A percentile compares a stretch with the other conserved stretches of the same genome.
Conservation (phyloP, 2,329 filamentous ascomycete genomes). For the Sarocladium brachiariae region DNA sequence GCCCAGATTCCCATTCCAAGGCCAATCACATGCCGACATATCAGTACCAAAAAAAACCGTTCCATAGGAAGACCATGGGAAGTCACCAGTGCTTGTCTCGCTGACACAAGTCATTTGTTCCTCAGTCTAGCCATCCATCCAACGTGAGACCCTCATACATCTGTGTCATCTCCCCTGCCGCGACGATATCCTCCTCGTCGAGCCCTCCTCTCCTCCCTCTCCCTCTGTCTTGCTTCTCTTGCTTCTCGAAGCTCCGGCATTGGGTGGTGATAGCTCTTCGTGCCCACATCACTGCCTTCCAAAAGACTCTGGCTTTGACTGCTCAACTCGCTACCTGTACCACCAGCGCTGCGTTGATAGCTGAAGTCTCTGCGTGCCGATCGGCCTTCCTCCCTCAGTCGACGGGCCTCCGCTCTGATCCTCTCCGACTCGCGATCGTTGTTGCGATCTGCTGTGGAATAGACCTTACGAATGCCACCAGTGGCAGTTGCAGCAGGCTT, state of each 20-base stretch:
- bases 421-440: slow-evolving; percentile 45
- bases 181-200: slow-evolving; percentile 27
- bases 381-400: slow-evolving; percentile 47
- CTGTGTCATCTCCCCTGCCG: slow-evolving; percentile 24
- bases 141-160: neutral
- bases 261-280: slow-evolving; percentile 50
- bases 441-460: slow-evolving; percentile 51
- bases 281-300: slow-evolving; percentile 40
- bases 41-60: too few species aligned
- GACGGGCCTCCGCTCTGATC: slow-evolving; percentile 48
- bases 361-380: slow-evolving; percentile 42
- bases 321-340: slow-evolving; percentile 31
- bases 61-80: too few species aligned
- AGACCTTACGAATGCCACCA: slow-evolving; percentile 54
- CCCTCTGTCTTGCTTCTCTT: slow-evolving; percentile 24
- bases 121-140: too few species aligned
- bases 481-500: slow-evolving; percentile 11
- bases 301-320: slow-evolving; percentile 22
- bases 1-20: neutral
- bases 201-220: slow-evolving; percentile 27
- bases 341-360: slow-evolving; percentile 40
- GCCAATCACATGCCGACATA: neutral
- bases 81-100: too few species aligned
- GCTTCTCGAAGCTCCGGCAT: slow-evolving; percentile 43
- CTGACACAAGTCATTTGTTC: too few species aligned